phyloP scores from a whole-genome alignment of 768 basidiomycete genomes.

The Chiua virens region DNA sequence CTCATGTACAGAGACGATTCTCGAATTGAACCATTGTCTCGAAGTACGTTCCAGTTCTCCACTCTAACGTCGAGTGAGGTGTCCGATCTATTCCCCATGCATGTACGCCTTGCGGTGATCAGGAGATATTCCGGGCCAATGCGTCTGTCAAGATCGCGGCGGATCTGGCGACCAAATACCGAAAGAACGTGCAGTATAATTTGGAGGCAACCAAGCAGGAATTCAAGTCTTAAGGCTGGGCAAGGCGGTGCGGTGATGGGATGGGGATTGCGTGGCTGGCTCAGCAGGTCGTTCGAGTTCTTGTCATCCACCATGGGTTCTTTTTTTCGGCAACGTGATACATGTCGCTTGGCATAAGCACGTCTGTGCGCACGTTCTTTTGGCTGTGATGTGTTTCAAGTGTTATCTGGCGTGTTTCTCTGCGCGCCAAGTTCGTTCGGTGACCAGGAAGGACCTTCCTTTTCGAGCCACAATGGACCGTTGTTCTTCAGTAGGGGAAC shows the following conservation, averaged over 20 bases:
- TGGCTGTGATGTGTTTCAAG: too few relatives aligned
- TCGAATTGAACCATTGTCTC: slow-evolving; percentile 85
- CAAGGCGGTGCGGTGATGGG: background rate
- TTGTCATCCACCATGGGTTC: too few relatives aligned
- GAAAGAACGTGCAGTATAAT: slow-evolving; percentile 92
- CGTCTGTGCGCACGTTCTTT: too few relatives aligned
- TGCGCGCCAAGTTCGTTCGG: too few relatives aligned
- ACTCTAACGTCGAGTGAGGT: too few relatives aligned
- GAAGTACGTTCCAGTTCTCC: slow-evolving; percentile 51
- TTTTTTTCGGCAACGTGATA: too few relatives aligned
- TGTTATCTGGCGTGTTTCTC: too few relatives aligned
- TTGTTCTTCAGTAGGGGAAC: background rate
- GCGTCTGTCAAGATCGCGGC: slow-evolving; percentile 77
- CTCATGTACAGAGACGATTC: slow-evolving; percentile 88
- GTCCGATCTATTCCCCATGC: background rate
- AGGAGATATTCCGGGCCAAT: slow-evolving; percentile 84
- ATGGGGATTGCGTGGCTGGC: background rate
- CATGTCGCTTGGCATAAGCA: too few relatives aligned
- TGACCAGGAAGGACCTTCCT: slow-evolving; percentile 12
- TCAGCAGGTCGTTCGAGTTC: too few relatives aligned
- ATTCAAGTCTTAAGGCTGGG: slow-evolving; percentile 2
- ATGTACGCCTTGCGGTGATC: background rate
- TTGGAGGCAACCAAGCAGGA: slow-evolving; percentile 64
- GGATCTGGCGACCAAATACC: slow-evolving; percentile 82
- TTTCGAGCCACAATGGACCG: slow-evolving; percentile 24